Evolutionary conservation across 192 early-diverging fungal species (phyloP), one percentile per base, ranked within the genome.

Genomic region (Coemansia sp.): DNA sequence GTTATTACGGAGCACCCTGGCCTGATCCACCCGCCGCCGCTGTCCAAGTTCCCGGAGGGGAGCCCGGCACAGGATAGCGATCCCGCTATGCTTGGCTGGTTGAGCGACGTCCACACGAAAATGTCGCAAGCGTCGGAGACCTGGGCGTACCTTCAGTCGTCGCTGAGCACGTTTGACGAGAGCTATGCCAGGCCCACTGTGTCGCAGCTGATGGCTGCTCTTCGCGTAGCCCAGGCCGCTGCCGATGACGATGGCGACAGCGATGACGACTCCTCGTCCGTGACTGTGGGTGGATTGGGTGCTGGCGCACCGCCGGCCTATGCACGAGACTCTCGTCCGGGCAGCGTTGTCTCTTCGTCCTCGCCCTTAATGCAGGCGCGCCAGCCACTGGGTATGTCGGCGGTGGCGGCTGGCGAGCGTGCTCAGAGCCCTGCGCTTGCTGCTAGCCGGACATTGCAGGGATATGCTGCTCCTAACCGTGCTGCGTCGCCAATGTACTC

Each of bases 121-220:
- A 64, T 79, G 43, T 26, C 57, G 36, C 62, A 68, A 2, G 67
- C 20, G 13, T 81, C 73, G 16, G 78, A 72, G 60, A 67, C 66
- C 3, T 81, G 78, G 78, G 66, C 60, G 23, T 81, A 72, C 16
- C 28, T 81, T 61, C 43, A 50, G 26, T 66, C 65, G 12, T 35
- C 64, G n/a, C 65, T 72, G 34, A 45, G 39, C 34, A 23, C 3
- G 35, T 35, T 14, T 33, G 41, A 33, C 43, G 52, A 10, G 47
- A 63, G 36, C 53, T 16, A 1, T 64, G 14, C 39, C 10, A 37
- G 48, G 1, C 76, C 76, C 11, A 41, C 63, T 13, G 55, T 63
- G 7, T 25, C 50, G 16, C 76, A 73, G 56, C 58, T 79, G 64
- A 52, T 79, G 45, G 60, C 61, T 35, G 64, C 65, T 21, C 59